Evolutionary conservation across 1,284 basidiomycete genomes (phyloP), one percentile per base, ranked within the genome.

Genomic region (Caloboletus inedulis): DNA sequence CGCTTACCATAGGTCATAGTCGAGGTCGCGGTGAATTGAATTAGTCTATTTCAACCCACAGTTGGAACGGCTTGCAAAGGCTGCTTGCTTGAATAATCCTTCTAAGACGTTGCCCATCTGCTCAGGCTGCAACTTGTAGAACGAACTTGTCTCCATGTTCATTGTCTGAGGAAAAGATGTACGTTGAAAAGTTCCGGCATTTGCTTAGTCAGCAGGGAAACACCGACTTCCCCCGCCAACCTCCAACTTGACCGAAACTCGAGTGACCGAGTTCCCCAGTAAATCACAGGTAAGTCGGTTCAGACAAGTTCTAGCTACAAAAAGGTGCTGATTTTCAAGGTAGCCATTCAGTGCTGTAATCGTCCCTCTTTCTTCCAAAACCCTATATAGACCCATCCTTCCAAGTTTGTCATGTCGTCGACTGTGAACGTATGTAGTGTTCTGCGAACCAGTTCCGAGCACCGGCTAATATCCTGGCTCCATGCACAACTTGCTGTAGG

Each of bases 381-480:
- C 44, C 49, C 40, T 31, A 34, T 37, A n/a, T 40, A 49, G 55
- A 58, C 54, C 40, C 49, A 30, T 58, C 47, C 36, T 59, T 60
- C 37, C 16, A 49, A 56, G 56, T 47, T 45, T 57, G 62, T 53
- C 59, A 85, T 85, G 83, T 85, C 83, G 59, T 68, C 81, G 63
- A 85, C 84, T 59, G 72, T 86, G 63, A 86, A 85, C 66, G 84
- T 86, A 54, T 49, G 74, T 63, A 31, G 7, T 30, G 13, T 23
- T 39, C 31, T 34, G 30, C 18, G 34, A 49, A 21, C 39, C 44
- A 31, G 40, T 33, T 16, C 47, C 33, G 44, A 31, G 27, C 30
- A 27, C 40, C 6, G 54, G 73, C 63, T 60, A 33, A 57, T n/a
- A 13, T 37, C 37, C 42, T 46, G 42, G 41, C 12, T 52, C 10